A percentile compares a stretch with the other conserved stretches of the same genome.
These are phyloP conservation scores for Staphylotrichum tortipilum DNA, from an alignment of 495 filamentous ascomycete species.

Conservation along the genomic window DNA sequence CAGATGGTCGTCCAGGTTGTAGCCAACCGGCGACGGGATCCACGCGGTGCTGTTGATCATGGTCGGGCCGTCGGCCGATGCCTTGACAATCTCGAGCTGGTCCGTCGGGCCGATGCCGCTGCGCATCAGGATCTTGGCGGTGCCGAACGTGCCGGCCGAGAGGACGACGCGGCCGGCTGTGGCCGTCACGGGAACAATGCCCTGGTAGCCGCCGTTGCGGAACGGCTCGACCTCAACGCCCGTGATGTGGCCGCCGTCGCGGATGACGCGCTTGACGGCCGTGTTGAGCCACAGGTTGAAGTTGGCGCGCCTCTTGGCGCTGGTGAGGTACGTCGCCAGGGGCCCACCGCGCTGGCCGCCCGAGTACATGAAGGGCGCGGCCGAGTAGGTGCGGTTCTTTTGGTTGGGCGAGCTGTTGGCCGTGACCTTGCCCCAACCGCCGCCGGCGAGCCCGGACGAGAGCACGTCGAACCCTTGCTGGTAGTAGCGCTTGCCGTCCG, in stretches of 20 bases:
- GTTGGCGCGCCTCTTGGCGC: conserved; percentile 50
- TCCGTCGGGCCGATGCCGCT: conserved; percentile 58
- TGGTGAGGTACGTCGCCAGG: conserved; percentile 63
- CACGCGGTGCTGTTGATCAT: conserved; percentile 47
- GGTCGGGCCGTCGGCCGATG: conserved; percentile 43
- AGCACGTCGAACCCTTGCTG: conserved; percentile 58
- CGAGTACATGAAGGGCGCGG: conserved; percentile 62
- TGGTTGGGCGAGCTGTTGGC: conserved; percentile 51
- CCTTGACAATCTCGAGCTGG: conserved; percentile 49
- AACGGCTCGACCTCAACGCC: conserved; percentile 60
- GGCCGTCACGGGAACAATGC: conserved; percentile 51
- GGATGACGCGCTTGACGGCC: conserved; percentile 55
- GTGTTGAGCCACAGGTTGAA: conserved; percentile 61
- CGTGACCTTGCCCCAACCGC: conserved; percentile 55
- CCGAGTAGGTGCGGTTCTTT: conserved; percentile 60
- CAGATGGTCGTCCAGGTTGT: conserved; percentile 65
- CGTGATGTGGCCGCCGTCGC: conserved; percentile 50
- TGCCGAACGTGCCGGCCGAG: conserved; percentile 62
- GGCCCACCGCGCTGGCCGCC: conserved; percentile 62
- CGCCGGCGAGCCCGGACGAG: conserved; percentile 41
- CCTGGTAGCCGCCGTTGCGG: conserved; percentile 44
- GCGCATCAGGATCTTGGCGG: conserved; percentile 56
- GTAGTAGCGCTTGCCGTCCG: conserved; percentile 60
- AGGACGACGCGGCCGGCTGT: conserved; percentile 58
- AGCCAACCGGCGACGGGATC: conserved; percentile 67